Evolutionary conservation across 2,329 filamentous ascomycete genomes (phyloP).

Genomic region (Xylaria sp.): DNA sequence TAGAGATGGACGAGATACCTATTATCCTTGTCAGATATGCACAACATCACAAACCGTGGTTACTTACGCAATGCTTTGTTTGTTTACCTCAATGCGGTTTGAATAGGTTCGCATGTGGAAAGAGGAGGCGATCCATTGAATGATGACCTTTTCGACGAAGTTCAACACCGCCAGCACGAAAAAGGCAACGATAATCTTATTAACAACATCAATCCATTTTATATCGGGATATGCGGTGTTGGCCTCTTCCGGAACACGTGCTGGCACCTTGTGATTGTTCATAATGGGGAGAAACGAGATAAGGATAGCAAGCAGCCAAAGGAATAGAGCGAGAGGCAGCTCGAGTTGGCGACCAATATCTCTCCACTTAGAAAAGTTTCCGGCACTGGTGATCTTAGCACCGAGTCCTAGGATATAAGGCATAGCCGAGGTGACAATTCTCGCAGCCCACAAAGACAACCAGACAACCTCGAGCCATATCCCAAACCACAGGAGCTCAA

Average conservation of each 20-base stretch:
- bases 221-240: constrained; percentile 63
- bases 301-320: constrained; percentile 90
- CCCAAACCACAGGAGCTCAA: constrained; percentile 87
- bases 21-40: constrained; percentile 59
- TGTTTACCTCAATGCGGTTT: constrained; percentile 90
- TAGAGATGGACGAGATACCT: constrained; percentile 63
- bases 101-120: constrained; percentile 94
- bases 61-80: constrained; percentile 77
- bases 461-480: constrained; percentile 96
- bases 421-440: constrained; percentile 64
- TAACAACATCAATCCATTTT: constrained; percentile 79
- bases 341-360: constrained; percentile 89
- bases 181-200: constrained; percentile 88
- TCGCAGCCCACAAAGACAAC: constrained; percentile 86
- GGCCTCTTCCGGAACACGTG: constrained; percentile 48
- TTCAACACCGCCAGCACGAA: constrained; percentile 85
- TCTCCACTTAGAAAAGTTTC: constrained; percentile 91
- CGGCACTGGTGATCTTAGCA: constrained; percentile 80
- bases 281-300: constrained; percentile 88
- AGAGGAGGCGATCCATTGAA: constrained; percentile 92
- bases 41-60: constrained; percentile 68
- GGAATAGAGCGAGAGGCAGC: constrained; percentile 84
- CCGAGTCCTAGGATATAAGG: constrained; percentile 61
- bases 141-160: constrained; percentile 90
- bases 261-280: constrained; percentile 63